Evolutionary conservation across 2,329 filamentous ascomycete genomes (phyloP).

Genomic region (Cytospora mali): DNA sequence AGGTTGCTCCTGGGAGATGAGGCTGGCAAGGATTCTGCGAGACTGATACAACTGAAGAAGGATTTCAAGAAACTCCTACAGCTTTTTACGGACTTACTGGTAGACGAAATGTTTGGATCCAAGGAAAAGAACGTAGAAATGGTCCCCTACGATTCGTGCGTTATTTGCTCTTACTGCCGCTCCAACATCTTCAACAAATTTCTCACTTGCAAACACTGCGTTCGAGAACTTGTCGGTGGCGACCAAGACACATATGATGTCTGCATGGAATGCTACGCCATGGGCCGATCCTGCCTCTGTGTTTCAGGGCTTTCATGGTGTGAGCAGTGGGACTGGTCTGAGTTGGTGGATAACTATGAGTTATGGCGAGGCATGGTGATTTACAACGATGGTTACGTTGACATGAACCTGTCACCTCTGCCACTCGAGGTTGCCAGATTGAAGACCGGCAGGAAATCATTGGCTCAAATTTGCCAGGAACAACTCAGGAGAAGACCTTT

Average conservation of each 20-base stretch:
- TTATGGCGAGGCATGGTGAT: conserved; percentile 80
- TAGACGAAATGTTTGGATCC: conserved; percentile 83
- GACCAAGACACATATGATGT: conserved; percentile 89
- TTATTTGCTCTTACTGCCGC: conserved; percentile 94
- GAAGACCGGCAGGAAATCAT: conserved; percentile 70
- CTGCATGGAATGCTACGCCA: conserved; percentile 98
- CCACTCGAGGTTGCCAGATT: conserved; percentile 71
- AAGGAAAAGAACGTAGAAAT: conserved; percentile 74
- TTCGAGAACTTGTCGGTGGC: conserved; percentile 65
- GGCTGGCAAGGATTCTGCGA: conserved; percentile 42
- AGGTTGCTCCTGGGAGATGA: conserved; percentile 51
- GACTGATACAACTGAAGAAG: conserved; percentile 68
- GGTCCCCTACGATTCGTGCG: conserved; percentile 82
- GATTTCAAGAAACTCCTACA: conserved; percentile 83
- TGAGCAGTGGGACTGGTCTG: conserved; percentile 87
- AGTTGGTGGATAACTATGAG: conserved; percentile 78
- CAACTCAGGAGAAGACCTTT: conserved; percentile 79
- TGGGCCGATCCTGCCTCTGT: conserved; percentile 91
- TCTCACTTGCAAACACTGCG: conserved; percentile 85
- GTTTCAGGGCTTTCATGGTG: conserved; percentile 86
- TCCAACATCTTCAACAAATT: conserved; percentile 98
- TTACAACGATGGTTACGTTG: conserved; percentile 68
- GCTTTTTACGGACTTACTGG: conserved; percentile 75
- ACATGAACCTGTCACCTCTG: conserved; percentile 66
- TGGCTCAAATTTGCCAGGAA: conserved; percentile 93